Evolutionary conservation across 2,329 filamentous ascomycete species (phyloP), one percentile per base, ranked within the genome.

Genomic region (Botryosphaeria dothidea): DNA sequence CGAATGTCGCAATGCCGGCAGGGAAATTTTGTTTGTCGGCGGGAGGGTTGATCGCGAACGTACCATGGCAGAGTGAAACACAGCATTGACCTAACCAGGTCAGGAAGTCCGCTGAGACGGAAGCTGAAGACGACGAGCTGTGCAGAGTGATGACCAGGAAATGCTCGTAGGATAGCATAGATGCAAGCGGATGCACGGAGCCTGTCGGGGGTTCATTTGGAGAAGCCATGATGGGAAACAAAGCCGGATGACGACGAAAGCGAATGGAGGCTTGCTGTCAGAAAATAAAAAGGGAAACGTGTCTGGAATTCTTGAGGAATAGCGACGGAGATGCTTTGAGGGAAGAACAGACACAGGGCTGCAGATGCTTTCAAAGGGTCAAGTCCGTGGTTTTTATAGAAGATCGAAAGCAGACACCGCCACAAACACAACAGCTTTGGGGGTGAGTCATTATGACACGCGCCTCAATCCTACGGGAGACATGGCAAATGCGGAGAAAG

Each of bases 61-160:
- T 19, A 54, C 54, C 63, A 34, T 58, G 15, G 54, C 63, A 65
- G 21, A 65, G 46, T 13, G 31, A 36, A 45, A n/a, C 43, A 36
- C 54, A 25, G 29, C 54, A 61, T 34, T 48, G 34, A 23, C 5
- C 45, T 19, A 54, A 43, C 63, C 54, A 61, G 4, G 21, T 48
- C 17, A 65, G 36, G 36, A 60, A 61, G 25, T 7, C 46, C 5
- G 15, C 34, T 15, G 48, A 23, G 8, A 54, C 36, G 19, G 38
- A 7, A 7, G 25, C 34, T n/a, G 48, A 52, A 8, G 61, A 46
- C 5, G 61, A 54, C 27, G 62, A 49, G 34, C 43, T 38, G 34
- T 60, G 52, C 13, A 65, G 41, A 11, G 45, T 41, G 43, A 65
- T 17, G 23, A 31, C 52, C 1, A 60, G 6, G 62, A 51, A 65